Evolutionary conservation across 345 rosid species (phyloP), one percentile per base, ranked within the genome.

Genomic region (Salix dunnii): DNA sequence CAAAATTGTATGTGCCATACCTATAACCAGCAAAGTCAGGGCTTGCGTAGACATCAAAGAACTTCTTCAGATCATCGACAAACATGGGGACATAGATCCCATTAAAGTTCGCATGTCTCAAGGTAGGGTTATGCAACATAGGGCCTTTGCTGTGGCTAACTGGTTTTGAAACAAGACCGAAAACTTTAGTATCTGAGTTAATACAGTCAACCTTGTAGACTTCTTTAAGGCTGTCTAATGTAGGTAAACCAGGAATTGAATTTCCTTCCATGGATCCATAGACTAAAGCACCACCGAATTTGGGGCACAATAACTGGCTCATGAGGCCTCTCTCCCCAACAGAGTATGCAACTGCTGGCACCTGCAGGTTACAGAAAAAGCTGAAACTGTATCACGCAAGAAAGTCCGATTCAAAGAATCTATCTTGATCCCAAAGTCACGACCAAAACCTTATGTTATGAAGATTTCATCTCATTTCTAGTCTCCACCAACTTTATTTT

Each of bases 141-240:
- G 90, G 91, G 33, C 91, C 90, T 84, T 90, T 88, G 82, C 91
- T 90, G 79, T 90, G 93, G 68, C 88, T 66, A 18, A 90, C 87
- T 12, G 91, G 93, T 74, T 90, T 90, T 9, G 91, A 88, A 66
- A 88, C 73, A 27, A 88, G 87, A 71, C 93, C 93, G 10, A 87
- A 87, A 74, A 88, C 84, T 79, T 76, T 81, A 25, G 89, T 88
- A 36, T 83, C 86, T 3, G 84, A 73, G 67, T 86, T 70, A 0
- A 90, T 71, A 79, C 13, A 13, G 65, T 78, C 67, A 18, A 85
- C 77, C 58, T 79, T 81, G 70, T 90, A 88, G 53, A 78, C 69
- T 65, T 88, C 74, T 46, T 74, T 69, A 30, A 90, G 78, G 84
- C 84, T 86, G 27, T 79, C 69, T 53, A 88, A 42, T 55, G 87